phyloP scores from a whole-genome alignment of 179 eudicot species.

The Heliamphora pulchella region DNA sequence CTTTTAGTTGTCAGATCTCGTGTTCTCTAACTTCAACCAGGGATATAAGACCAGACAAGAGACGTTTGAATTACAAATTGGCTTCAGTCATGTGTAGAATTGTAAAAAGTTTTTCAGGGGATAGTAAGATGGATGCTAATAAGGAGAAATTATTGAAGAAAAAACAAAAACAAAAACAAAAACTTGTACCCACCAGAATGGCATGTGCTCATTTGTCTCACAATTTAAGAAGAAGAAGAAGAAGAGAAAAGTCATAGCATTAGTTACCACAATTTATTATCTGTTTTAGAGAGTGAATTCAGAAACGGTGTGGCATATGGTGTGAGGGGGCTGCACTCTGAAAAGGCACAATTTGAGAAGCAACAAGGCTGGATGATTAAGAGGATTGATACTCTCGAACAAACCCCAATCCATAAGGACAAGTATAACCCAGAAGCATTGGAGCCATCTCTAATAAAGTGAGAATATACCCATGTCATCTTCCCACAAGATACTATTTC shows the following conservation, averaged over 20 bases:
- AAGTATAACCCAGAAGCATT: slow-evolving; percentile 46
- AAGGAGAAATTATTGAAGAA: neutral
- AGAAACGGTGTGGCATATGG: slow-evolving; percentile 87
- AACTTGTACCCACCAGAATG: neutral
- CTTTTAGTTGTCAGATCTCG: neutral
- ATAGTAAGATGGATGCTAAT: neutral
- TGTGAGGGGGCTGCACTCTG: slow-evolving; percentile 73
- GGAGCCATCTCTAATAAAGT: slow-evolving; percentile 61
- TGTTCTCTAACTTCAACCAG: neutral
- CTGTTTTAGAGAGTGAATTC: no score
- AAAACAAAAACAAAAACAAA: neutral
- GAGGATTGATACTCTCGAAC: slow-evolving; percentile 62
- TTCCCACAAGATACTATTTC: slow-evolving; percentile 83
- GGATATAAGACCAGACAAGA: neutral
- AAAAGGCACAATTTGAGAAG: slow-evolving; percentile 76
- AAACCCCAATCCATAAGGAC: slow-evolving; percentile 55
- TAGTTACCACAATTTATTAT: no score
- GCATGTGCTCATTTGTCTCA: no score
- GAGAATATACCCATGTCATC: slow-evolving; percentile 86
- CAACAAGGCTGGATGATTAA: slow-evolving; percentile 78
- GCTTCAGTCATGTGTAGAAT: neutral
- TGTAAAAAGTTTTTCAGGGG: neutral
- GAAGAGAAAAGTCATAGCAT: no score
- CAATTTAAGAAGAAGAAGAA: no score
- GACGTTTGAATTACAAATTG: neutral